Conservation (phyloP, 2,329 filamentous ascomycete genomes). For the Paradendryphiella salina region DNA sequence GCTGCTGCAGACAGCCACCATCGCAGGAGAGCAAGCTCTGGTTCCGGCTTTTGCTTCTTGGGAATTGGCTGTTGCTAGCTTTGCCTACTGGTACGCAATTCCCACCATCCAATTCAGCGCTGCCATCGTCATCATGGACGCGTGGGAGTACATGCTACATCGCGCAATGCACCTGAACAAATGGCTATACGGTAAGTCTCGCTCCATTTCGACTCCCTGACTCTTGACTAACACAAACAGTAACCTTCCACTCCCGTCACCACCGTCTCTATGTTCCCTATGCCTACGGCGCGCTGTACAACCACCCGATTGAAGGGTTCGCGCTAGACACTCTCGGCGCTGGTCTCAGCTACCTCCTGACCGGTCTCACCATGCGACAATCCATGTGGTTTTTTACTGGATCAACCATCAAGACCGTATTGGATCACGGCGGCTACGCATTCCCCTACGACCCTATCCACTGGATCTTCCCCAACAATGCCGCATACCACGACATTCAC, state of each 20-base stretch:
- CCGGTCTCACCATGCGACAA: conserved; percentile 81
- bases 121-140: conserved; percentile 79
- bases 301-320: conserved; percentile 93
- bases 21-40: conserved; percentile 53
- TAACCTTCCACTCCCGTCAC: conserved; percentile 89
- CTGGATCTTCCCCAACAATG: conserved; percentile 90
- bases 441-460: conserved; percentile 95
- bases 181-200: conserved; percentile 85
- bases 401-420: conserved; percentile 93
- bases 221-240: conserved; percentile 50
- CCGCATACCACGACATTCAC: conserved; percentile 95
- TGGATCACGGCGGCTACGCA: conserved; percentile 96
- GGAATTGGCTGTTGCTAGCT: conserved; percentile 75
- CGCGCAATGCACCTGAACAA: conserved; percentile 96
- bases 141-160: conserved; percentile 98
- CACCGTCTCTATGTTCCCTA: conserved; percentile 98
- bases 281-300: conserved; percentile 95
- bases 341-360: conserved; percentile 77
- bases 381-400: conserved; percentile 86
- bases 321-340: conserved; percentile 89
- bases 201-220: not conserved
- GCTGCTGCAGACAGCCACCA: conserved; percentile 62
- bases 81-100: conserved; percentile 77
- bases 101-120: conserved; percentile 76
- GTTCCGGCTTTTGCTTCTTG: conserved; percentile 78